Conservation (phyloP, 768 basidiomycete genomes). For the Pulveroboletus sp. region DNA sequence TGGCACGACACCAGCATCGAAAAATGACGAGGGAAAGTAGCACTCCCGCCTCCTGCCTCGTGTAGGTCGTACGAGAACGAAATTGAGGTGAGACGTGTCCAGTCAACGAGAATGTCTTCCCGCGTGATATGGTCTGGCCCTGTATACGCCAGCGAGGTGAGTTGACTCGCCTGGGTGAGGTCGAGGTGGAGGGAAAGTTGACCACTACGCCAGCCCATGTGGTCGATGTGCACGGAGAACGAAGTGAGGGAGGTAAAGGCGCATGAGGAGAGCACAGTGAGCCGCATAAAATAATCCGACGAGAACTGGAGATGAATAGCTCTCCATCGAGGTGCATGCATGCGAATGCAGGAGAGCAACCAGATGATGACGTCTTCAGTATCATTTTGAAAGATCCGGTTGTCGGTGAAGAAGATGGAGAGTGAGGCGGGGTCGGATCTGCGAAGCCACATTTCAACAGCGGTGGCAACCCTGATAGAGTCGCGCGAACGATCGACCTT, state of each 20-base stretch:
- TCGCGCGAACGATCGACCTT: conserved; percentile 19
- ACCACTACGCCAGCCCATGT: conserved; percentile 26
- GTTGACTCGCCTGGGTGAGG: conserved; percentile 13
- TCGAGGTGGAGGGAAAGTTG: conserved; percentile 19
- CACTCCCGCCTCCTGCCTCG: conserved; percentile 23
- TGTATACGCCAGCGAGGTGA: conserved; percentile 22
- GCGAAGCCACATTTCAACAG: conserved; percentile 22
- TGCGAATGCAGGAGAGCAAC: conserved; percentile 17
- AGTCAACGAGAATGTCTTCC: conserved; percentile 22
- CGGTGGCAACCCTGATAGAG: conserved; percentile 7
- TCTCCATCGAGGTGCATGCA: conserved; percentile 22
- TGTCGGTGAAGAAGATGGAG: conserved; percentile 24
- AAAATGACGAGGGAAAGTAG: conserved; percentile 20
- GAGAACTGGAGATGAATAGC: conserved; percentile 24
- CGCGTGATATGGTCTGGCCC: conserved; percentile 20
- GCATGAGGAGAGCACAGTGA: conserved; percentile 17
- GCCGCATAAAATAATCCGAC: conserved; percentile 22
- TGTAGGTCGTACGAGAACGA: conserved; percentile 22
- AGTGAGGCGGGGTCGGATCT: conserved; percentile 19
- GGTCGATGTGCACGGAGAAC: conserved; percentile 23
- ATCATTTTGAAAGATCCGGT: conserved; percentile 24
- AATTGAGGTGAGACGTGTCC: conserved; percentile 23
- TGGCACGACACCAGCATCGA: conserved; percentile 9
- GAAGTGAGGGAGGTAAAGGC: conserved; percentile 19
- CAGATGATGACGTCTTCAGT: conserved; percentile 17